Conservation (phyloP, 2,329 filamentous ascomycete species). For the Fusarium neocosmosporiellum region DNA sequence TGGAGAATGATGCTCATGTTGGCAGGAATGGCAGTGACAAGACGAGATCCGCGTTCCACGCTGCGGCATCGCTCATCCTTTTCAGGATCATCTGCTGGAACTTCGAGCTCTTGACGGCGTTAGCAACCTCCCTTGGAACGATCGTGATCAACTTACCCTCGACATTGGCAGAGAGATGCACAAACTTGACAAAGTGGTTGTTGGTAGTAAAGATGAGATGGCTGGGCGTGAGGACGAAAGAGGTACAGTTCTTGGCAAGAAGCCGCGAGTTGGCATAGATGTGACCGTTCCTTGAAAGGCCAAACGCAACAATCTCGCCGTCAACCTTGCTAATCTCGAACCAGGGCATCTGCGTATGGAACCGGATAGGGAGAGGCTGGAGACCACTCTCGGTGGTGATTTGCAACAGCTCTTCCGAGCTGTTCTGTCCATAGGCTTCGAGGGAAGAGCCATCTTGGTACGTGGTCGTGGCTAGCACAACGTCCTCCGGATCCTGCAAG, state of each 20-base stretch:
- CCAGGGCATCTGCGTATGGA: slow-evolving; percentile 64
- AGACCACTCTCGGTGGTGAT: slow-evolving; percentile 48
- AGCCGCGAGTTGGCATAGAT: slow-evolving; percentile 81
- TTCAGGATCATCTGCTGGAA: slow-evolving; percentile 90
- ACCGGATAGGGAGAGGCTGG: slow-evolving; percentile 52
- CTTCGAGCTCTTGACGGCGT: slow-evolving; percentile 73
- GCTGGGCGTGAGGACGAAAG: slow-evolving; percentile 81
- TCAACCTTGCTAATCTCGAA: slow-evolving; percentile 59
- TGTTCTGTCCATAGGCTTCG: slow-evolving; percentile 59
- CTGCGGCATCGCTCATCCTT: slow-evolving; percentile 91
- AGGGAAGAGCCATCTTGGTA: slow-evolving; percentile 45
- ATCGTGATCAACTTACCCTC: slow-evolving; percentile 63
- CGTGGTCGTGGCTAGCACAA: slow-evolving; percentile 46
- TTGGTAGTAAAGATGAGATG: slow-evolving; percentile 94
- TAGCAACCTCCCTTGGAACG: slow-evolving; percentile 30
- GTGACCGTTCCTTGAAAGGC: slow-evolving; percentile 79
- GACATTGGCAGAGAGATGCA: slow-evolving; percentile 75
- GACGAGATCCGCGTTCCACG: slow-evolving; percentile 87
- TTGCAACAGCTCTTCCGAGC: slow-evolving; percentile 57
- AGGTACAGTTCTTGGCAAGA: slow-evolving; percentile 89
- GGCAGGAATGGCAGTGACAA: slow-evolving; percentile 91
- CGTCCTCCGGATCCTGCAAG: slow-evolving; percentile 12
- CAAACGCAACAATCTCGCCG: slow-evolving; percentile 61
- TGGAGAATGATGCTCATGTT: slow-evolving; percentile 88
- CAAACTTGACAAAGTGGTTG: slow-evolving; percentile 92